Evolutionary conservation across 495 filamentous ascomycete genomes (phyloP), one percentile per base, ranked within the genome.

Genomic region (Penicillium daleae): DNA sequence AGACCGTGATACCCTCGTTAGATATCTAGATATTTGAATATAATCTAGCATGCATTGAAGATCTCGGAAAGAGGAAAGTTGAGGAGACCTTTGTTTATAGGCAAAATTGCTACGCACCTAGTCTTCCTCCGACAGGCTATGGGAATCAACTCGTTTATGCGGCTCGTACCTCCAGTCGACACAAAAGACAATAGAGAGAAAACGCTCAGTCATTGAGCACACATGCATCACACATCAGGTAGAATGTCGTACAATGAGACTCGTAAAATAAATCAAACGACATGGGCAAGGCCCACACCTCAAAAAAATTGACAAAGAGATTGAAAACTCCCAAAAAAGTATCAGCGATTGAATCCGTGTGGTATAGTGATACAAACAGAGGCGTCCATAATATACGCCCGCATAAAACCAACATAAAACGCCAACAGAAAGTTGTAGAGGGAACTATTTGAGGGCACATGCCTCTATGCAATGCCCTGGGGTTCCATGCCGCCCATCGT

Each of bases 401-500:
- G 59, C 55, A 57, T 37, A 37, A 33, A 57, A 39, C 22, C 42
- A 40, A 39, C 31, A 53, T 53, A 63, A 17, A 70, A 67, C 63
- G 55, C 60, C 62, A 61, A 50, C 22, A 26, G 54, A 62, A 52
- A 35, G 49, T n/a, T n/a, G n/a, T n/a, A n/a, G 52, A 48, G 13
- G 32, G 7, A n/a, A 19, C 12, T 19, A 26, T 57, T 9, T 8
- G 4, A n/a, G 12, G 10, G 17, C 8, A 27, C 42, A 5, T 46
- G 37, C 19, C 26, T 53, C 57, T 69, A 79, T 55, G 71, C 72
- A 59, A 79, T 75, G 21, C 76, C 72, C 58, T 76, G 72, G 6
- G 74, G 33, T 59, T 82, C 78, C 66, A 82, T 69, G 17, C 76
- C 78, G 10, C 73, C 69, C 60, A 81, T 68, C 1, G 72, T 71